Evolutionary conservation across 176 grass and related monocot species (phyloP), one percentile per base, ranked within the genome.

Genomic region (Eleusine coracana): DNA sequence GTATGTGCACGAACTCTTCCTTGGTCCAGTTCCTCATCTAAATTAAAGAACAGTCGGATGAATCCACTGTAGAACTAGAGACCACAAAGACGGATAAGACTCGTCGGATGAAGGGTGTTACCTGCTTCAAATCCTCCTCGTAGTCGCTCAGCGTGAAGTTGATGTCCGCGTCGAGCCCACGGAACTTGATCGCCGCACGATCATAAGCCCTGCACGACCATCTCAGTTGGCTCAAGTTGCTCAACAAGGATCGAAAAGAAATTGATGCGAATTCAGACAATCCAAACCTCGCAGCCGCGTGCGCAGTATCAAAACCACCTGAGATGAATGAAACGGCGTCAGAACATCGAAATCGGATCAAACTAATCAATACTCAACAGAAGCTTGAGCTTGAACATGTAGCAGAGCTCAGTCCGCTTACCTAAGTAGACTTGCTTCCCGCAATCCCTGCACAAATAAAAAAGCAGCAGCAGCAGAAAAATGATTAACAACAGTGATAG

Each of bases 261-360:
- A 38, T 0, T 11, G 2, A 1, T 7, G 25, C 3, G 39, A 62
- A 40, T 36, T 73, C 20, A 51, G 46, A 68, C 55, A 5, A 3
- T 46, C 17, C 75, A 66, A 50, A 98, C 96, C 96, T 92, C 17
- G 96, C 96, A 12, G 93, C 96, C 0, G 93, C 87, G 87, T 96
- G 96, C 44, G 96, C 96, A 36, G 96, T 99, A 77, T 99, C 96
- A 73, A 99, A 99, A 60, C 96, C 96, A 72, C 96, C 96, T 99
- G 84, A 34, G 31, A 34, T 2, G 31, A 87, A 74, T n/a, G 40
- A 72, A 80, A 34, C 27, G 38, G 13, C 17, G 61, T 68, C 18
- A 87, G 68, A 71, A 77, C 7, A 56, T 11, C 7, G 45, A 10
- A 69, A 28, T 8, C 51, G 27, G 69, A 55, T 55, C 79, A 85